Base-by-base conservation (phyloP, 176 grass and related monocot genomes). In the Lolium multiflorum region DNA sequence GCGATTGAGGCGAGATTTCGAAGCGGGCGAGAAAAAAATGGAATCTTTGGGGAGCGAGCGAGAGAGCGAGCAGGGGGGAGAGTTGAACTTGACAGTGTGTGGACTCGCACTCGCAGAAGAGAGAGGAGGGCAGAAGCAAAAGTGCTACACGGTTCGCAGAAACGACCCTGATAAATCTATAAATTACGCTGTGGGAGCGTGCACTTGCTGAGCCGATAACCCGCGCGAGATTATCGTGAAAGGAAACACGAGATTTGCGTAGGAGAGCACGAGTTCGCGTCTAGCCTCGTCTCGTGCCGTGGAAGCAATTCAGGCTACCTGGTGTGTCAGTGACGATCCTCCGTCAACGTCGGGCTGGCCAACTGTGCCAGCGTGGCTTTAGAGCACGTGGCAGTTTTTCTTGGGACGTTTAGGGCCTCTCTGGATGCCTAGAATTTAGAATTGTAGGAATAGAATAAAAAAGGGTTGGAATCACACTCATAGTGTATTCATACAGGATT, bases 141-240 rank as follows among this genome's bases (percentile, higher is more conserved):
- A 90, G 60, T 82, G 15, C 6, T 11, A 69, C 88, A 86, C 78
- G 78, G 21, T 78, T 86, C 88, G 78, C 25, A 7, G 10, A 10
- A 7, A 2, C 0, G 0, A 50, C 70, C 78, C 62, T 77, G 1
- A 0, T 0, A 0, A 51, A 0, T 0, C 17, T 0, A 0, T 0
- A 1, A 86, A 82, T 82, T 69, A 2, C 9, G 1, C 1, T 0
- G 0, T 0, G 1, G 1, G 0, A 1, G 16, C 78, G 16, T 38
- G 6, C 11, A 1, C 4, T 2, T 65, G 61, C 26, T 13, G 63
- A 35, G 63, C 56, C 38, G 82, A 84, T 9, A 74, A 74, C 47
- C 55, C 70, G 55, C 12, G 82, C 17, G 39, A 58, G 17, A 61
- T 49, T 84, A 18, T 69, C 65, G 65, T 51, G 48, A 76, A 21